Evolutionary conservation across 106 monocot species (phyloP).

Genomic region (Allium sativum): DNA sequence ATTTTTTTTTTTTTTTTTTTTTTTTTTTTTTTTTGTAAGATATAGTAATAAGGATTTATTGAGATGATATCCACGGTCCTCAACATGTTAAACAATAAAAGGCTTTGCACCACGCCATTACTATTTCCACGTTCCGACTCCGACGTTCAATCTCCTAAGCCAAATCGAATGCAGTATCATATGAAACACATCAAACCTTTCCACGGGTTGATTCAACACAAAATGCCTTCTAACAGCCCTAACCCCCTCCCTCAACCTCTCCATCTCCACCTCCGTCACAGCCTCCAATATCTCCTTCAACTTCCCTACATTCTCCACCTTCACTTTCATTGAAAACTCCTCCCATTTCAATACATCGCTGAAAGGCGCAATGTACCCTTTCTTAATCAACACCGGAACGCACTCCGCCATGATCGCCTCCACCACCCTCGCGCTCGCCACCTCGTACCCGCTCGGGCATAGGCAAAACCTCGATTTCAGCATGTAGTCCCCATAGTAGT

Average conservation of each 20-base stretch:
- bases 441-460: conserved; percentile 76
- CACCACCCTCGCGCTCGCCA: conserved; percentile 60
- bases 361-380: conserved; percentile 48
- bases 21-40: no score
- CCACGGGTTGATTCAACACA: conserved; percentile 30
- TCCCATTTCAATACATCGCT: conserved; percentile 54
- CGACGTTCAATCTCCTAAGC: conserved; percentile 49
- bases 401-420: conserved; percentile 62
- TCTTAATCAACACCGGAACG: conserved; percentile 50
- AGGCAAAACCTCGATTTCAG: conserved; percentile 44
- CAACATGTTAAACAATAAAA: no score
- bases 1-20: no score
- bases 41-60: no score
- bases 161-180: conserved; percentile 71
- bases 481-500: conserved; percentile 47
- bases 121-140: neutral
- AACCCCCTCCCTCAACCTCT: conserved; percentile 34
- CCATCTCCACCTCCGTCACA: conserved; percentile 24
- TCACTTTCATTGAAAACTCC: conserved; percentile 44
- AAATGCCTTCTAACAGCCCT: conserved; percentile 41
- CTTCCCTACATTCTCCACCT: conserved; percentile 32
- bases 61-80: no score
- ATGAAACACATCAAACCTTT: conserved; percentile 50
- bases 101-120: no score
- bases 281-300: conserved; percentile 32